Percentiles rank a stretch among this genome's conserved stretches.
phyloP scores from a whole-genome alignment of 1,284 basidiomycete genomes.

The Ceratorhiza oryzae-sativae region DNA sequence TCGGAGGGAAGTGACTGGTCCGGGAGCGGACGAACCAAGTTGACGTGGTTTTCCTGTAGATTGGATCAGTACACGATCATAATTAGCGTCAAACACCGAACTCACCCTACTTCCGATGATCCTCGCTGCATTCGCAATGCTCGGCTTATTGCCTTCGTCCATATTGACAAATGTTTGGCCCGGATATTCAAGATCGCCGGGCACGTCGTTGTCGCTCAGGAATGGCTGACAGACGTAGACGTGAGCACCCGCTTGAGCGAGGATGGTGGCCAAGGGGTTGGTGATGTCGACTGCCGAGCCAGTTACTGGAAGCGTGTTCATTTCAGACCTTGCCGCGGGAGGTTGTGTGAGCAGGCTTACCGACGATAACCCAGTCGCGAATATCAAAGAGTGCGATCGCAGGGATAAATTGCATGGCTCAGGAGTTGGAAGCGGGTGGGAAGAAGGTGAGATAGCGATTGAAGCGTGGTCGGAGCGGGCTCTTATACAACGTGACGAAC shows the following conservation, averaged over 20 bases:
- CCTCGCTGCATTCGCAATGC: constrained; percentile 29
- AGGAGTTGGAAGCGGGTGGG: not conserved
- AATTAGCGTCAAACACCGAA: not conserved
- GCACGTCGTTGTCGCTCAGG: constrained; percentile 35
- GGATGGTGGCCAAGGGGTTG: constrained; percentile 16
- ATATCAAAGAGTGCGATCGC: constrained; percentile 24
- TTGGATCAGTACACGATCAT: not conserved
- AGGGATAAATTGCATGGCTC: not conserved
- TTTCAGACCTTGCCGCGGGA: not conserved
- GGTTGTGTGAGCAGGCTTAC: not conserved
- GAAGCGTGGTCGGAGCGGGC: not conserved
- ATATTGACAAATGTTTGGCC: constrained; percentile 33
- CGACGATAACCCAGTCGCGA: constrained; percentile 27
- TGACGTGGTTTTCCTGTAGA: constrained; percentile 22
- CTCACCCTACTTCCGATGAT: constrained; percentile 18
- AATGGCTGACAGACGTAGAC: constrained; percentile 35
- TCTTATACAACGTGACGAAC: constrained; percentile 8
- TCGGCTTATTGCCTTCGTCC: constrained; percentile 33
- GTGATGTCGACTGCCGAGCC: constrained; percentile 26
- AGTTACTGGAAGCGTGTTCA: constrained; percentile 4
- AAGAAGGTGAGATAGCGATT: not conserved
- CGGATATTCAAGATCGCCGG: constrained; percentile 23
- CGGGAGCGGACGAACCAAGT: constrained; percentile 20
- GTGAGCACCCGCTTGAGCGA: constrained; percentile 18
- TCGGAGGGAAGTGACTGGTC: not conserved